Base-by-base conservation (phyloP, 1,284 basidiomycete genomes). In the Pseudozyma tsukubaensis region DNA sequence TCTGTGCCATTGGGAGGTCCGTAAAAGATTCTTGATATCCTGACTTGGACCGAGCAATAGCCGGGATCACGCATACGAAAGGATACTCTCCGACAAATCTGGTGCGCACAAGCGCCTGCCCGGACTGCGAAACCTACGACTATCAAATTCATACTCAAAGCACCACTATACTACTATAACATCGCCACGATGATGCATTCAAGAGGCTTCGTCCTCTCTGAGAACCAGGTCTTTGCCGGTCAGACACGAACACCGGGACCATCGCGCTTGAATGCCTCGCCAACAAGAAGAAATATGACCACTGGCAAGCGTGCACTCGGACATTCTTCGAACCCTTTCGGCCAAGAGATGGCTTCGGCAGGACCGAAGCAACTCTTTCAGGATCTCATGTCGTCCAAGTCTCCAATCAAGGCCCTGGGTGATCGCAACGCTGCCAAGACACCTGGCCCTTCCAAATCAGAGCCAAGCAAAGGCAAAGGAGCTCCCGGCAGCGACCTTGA, bases 281-380 rank as follows among this genome's bases (percentile, higher is more conserved):
- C 73, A 9, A 68, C 51, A 3, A 59, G 73, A n/a, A 68, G 58
- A 49, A 60, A 56, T 44, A 68, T 69, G 73, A 72, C 73, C 12
- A 76, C 69, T 11, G 69, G 65, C 43, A 76, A 69, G 21, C 50
- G 58, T 4, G 59, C 57, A 16, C 19, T 72, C 24, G 65, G 65
- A 12, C 59, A 63, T 11, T 62, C 65, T 1, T 64, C 56, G 12
- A 60, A 62, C 21, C 65, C 57, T 0, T 60, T 72, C n/a, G 69
- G 69, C 11, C 65, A 67, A 39, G 61, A 69, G 1, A 19, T 47
- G 3, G 59, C 24, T 29, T 40, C 60, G 14, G 57, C 50, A 3
- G 55, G 60, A 3, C 50, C 73, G 11, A 72, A 72, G 39, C 69
- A 76, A 55, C 73, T 76, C n/a, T 76, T 76, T 44, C 54, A 65